Percentiles rank a stretch among this genome's conserved stretches.
phyloP scores from a whole-genome alignment of 179 eudicot genomes.

The Beta macrorhiza region DNA sequence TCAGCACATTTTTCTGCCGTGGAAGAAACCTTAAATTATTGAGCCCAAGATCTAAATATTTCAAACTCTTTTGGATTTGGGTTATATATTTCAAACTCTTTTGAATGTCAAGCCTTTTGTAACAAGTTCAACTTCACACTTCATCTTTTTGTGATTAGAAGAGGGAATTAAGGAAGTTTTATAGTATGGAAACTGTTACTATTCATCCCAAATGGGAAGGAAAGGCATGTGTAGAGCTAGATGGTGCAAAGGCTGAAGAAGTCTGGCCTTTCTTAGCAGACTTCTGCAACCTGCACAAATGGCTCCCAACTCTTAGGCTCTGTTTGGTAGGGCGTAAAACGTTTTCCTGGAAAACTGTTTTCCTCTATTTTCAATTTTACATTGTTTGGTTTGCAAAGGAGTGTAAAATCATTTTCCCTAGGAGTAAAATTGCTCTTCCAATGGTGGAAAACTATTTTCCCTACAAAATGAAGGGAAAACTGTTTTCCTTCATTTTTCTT shows the following conservation, averaged over 20 bases:
- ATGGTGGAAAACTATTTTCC: too few species aligned
- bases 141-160: too few species aligned
- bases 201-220: slow-evolving; percentile 24
- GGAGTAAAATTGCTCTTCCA: too few species aligned
- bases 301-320: slow-evolving; percentile 32
- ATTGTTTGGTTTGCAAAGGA: too few species aligned
- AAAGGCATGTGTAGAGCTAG: slow-evolving; percentile 25
- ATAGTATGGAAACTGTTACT: background rate
- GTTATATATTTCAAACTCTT: background rate
- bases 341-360: too few species aligned
- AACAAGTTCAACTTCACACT: background rate
- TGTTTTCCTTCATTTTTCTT: too few species aligned
- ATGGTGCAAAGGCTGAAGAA: slow-evolving; percentile 11
- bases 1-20: background rate
- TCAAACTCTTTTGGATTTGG: background rate
- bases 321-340: too few species aligned
- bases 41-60: background rate
- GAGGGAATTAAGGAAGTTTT: background rate
- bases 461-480: too few species aligned
- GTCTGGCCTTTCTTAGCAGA: slow-evolving; percentile 32
- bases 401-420: too few species aligned
- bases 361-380: too few species aligned
- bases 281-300: slow-evolving; percentile 30
- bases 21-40: background rate
- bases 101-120: background rate